Base-by-base conservation (phyloP, 108 stramenopile genomes). In the Pseudonitzschia multiseries region DNA sequence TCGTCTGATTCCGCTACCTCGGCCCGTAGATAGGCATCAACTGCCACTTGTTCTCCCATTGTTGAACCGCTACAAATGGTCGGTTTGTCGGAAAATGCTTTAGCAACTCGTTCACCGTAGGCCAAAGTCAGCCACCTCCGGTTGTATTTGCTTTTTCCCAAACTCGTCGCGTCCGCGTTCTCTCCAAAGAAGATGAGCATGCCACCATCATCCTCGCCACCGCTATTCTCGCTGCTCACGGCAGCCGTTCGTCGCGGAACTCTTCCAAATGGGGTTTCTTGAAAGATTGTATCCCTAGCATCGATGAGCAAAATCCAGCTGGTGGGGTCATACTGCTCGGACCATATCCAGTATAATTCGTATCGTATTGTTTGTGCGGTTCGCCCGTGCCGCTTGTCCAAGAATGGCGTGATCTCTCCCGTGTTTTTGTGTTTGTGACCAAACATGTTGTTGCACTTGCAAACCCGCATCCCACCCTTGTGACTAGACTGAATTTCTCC, bases 341-440 rank as follows among this genome's bases (percentile, higher is more conserved):
- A 63, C 87, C 82, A 83, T 62, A 83, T 69, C 87, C 87, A 89
- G 52, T 86, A 89, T 48, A 84, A 54, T 69, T 89, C 87, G 71
- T 84, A 89, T 6, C 87, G 83, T 14, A 77, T 83, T 0, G 79
- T 83, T 29, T 76, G 70, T 9, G 85, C 64, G 14, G 83, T 78
- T 44, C 87, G 69, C n/a, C 82, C 71, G 24, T 41, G 46, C 20
- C 82, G 56, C 27, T 75, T 69, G 70, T 85, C 81, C 36, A 40
- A 33, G n/a, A 62, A 9, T 3, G 61, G 61, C 4, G 61, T 13
- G 15, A 26, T 57, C 57, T 27, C 46, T n/a, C 46, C 65, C 32
- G 32, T 17, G 36, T 33, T 29, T 67, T 31, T 65, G 9, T 43
- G 1, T 18, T 65, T 60, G 36, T 67, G 53, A 18, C 68, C 81